phyloP scores from a whole-genome alignment of 805 yeast genomes.

The Osmozyma mogii region DNA sequence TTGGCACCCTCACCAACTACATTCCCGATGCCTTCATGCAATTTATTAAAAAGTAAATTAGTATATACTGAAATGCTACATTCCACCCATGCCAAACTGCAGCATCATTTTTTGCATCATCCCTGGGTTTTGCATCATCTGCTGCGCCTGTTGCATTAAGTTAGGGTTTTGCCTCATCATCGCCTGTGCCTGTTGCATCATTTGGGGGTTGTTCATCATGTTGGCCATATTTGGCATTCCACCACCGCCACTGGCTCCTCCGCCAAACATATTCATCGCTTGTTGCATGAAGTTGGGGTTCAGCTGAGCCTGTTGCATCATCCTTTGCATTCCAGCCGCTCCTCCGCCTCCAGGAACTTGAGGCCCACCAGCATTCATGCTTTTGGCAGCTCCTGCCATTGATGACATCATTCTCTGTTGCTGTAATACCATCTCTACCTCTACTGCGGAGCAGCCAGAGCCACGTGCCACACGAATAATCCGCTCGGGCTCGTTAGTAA shows the following conservation, averaged over 20 bases:
- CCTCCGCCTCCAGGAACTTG: conserved; percentile 18
- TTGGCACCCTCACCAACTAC: no score
- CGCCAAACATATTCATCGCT: conserved; percentile 55
- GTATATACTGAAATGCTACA: conserved; percentile 3
- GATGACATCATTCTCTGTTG: conserved; percentile 93
- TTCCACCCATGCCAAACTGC: conserved; percentile 53
- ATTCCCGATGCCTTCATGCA: no score
- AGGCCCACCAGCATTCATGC: conserved; percentile 39
- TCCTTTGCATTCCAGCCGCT: conserved; percentile 40
- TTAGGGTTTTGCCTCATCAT: conserved; percentile 39
- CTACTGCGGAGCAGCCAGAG: conserved; percentile 85
- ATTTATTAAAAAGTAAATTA: not conserved
- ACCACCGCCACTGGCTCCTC: conserved; percentile 39
- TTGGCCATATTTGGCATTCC: conserved; percentile 32
- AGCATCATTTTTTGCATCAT: conserved; percentile 66
- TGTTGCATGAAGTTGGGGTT: conserved; percentile 48
- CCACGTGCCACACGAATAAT: conserved; percentile 89
- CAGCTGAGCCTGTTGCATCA: conserved; percentile 49
- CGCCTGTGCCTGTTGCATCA: conserved; percentile 41
- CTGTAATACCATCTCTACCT: conserved; percentile 83
- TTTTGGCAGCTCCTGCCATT: conserved; percentile 69
- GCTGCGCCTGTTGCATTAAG: conserved; percentile 37
- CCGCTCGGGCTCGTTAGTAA: conserved; percentile 75
- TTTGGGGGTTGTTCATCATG: conserved; percentile 40
- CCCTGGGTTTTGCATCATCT: conserved; percentile 49